phyloP scores from a whole-genome alignment of 352 stramenopile genomes.

The Globisporangium polare region DNA sequence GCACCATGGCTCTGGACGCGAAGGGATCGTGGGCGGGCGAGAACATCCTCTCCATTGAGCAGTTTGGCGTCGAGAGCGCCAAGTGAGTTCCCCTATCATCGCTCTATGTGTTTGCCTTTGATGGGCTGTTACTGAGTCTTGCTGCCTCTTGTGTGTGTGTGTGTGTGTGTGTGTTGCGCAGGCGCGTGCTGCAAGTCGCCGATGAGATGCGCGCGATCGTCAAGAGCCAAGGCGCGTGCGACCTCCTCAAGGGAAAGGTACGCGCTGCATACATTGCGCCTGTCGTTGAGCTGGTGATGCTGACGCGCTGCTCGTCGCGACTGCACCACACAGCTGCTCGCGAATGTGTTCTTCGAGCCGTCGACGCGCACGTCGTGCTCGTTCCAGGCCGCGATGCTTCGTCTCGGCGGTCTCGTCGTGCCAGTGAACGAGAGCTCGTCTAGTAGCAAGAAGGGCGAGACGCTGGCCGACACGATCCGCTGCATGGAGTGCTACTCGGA shows the following conservation, averaged over 20 bases:
- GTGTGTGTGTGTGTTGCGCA: slow-evolving; percentile 17
- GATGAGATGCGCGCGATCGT: slow-evolving; percentile 86
- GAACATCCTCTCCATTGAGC: slow-evolving; percentile 74
- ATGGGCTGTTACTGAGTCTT: background rate
- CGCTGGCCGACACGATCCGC: slow-evolving; percentile 95
- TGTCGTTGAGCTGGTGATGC: background rate
- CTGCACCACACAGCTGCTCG: slow-evolving; percentile 72
- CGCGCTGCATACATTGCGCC: background rate
- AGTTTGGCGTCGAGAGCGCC: slow-evolving; percentile 72
- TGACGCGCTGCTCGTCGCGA: background rate
- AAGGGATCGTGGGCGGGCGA: slow-evolving; percentile 61
- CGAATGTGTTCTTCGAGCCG: slow-evolving; percentile 98
- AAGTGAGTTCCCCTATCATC: slow-evolving; percentile 33
- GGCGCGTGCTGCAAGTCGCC: slow-evolving; percentile 64
- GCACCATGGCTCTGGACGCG: slow-evolving; percentile 42
- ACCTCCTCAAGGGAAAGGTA: slow-evolving; percentile 85
- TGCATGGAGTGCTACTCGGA: slow-evolving; percentile 97
- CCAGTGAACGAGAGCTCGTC: slow-evolving; percentile 93
- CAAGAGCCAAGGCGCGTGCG: slow-evolving; percentile 57
- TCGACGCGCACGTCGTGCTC: slow-evolving; percentile 97
- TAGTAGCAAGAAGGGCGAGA: slow-evolving; percentile 98
- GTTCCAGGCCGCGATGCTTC: slow-evolving; percentile 97
- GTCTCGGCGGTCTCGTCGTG: slow-evolving; percentile 94
- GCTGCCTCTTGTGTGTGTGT: slow-evolving; percentile 3
- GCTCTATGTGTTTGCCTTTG: background rate